phyloP scores from a whole-genome alignment of 2,329 filamentous ascomycete species.

The Cladophialophora chaetospira region DNA sequence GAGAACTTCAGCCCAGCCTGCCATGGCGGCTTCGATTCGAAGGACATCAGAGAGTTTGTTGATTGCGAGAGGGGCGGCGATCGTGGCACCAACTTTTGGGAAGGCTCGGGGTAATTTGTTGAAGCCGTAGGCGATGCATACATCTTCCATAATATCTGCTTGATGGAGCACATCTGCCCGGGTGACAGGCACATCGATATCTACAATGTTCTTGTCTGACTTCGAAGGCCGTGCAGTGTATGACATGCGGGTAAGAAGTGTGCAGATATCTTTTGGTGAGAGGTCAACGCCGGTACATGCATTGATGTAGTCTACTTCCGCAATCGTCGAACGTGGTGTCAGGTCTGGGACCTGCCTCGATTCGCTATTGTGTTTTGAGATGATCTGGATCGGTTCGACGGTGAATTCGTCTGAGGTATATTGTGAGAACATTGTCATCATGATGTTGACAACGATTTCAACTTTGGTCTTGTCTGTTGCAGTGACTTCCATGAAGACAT shows the following conservation, averaged over 20 bases:
- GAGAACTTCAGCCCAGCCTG: conserved; percentile 95
- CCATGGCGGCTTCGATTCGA: conserved; percentile 83
- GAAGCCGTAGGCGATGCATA: conserved; percentile 95
- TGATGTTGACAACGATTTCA: conserved; percentile 91
- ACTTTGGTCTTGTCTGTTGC: conserved; percentile 95
- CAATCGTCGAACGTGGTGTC: conserved; percentile 72
- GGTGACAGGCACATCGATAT: conserved; percentile 83
- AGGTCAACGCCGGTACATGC: conserved; percentile 82
- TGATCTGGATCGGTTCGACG: conserved; percentile 88
- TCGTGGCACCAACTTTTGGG: conserved; percentile 80
- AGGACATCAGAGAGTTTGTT: conserved; percentile 96
- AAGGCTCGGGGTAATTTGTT: conserved; percentile 89
- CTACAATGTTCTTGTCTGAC: conserved; percentile 69
- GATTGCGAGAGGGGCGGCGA: conserved; percentile 82
- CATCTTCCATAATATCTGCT: conserved; percentile 98
- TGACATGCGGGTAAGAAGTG: conserved; percentile 84
- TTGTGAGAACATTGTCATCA: conserved; percentile 95
- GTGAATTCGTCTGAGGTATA: conserved; percentile 89
- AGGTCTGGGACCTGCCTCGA: conserved; percentile 81
- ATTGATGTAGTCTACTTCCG: conserved; percentile 92
- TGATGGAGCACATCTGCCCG: conserved; percentile 94
- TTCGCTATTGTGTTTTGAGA: conserved; percentile 86
- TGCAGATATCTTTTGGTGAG: conserved; percentile 72
- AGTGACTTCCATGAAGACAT: conserved; percentile 96
- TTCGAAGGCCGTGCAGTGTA: conserved; percentile 76